A percentile compares a stretch with the other conserved stretches of the same genome.
These are phyloP conservation scores for Marasmius tenuissimus DNA, from an alignment of 1,284 basidiomycete species.

Conservation along the genomic window DNA sequence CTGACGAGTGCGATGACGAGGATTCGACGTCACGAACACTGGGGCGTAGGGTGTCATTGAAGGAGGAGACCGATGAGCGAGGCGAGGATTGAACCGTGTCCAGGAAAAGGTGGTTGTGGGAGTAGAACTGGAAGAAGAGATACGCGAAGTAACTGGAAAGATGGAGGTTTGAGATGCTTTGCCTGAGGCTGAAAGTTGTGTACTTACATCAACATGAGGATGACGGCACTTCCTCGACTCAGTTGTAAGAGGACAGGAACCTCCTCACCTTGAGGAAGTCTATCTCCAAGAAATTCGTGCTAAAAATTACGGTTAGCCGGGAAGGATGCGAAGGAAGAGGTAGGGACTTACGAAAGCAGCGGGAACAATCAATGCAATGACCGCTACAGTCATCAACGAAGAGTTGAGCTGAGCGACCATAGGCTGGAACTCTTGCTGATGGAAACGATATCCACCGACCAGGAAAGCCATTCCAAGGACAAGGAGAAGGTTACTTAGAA, in stretches of 20 bases:
- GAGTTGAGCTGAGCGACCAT: conserved; percentile 67
- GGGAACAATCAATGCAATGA: conserved; percentile 60
- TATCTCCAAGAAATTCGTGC: conserved; percentile 40
- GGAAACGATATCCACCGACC: conserved; percentile 60
- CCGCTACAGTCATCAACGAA: conserved; percentile 58
- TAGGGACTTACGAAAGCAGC: conserved; percentile 55
- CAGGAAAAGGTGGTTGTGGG: conserved; percentile 58
- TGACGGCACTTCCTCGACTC: conserved; percentile 49
- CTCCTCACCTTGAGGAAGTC: conserved; percentile 34
- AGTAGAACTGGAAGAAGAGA: conserved; percentile 60
- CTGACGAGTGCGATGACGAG: conserved; percentile 14
- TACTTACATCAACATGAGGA: conserved; percentile 57
- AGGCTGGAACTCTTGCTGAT: conserved; percentile 62
- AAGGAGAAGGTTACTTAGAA: conserved; percentile 65
- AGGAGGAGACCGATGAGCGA: conserved; percentile 23
- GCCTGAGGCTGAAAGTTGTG: conserved; percentile 13
- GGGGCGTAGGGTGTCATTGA: conserved; percentile 19
- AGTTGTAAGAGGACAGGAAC: conserved; percentile 37
- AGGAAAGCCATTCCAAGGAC: conserved; percentile 65
- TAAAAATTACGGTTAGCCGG: conserved; percentile 13
- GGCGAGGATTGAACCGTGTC: conserved; percentile 35
- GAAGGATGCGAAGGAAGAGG: background rate
- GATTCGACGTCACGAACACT: background rate
- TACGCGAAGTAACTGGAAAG: conserved; percentile 36
- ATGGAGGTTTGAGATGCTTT: conserved; percentile 13